These are phyloP conservation scores for Coniochaeta prunicola DNA, from an alignment of 2,329 filamentous ascomycete genomes.

Conservation along the genomic window DNA sequence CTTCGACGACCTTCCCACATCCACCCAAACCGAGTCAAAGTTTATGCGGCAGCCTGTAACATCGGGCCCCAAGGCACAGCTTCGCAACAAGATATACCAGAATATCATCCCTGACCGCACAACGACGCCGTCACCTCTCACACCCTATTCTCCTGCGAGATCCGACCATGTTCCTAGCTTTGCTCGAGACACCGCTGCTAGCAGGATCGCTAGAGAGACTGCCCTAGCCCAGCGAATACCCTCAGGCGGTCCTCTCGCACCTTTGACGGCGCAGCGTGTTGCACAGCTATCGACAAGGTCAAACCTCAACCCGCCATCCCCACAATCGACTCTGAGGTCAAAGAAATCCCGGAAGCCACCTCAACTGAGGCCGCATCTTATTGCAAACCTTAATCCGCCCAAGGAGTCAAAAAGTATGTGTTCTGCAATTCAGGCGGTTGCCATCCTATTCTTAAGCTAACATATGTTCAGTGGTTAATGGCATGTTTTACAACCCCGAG, in stretches of 20 bases:
- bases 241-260: conserved; percentile 43
- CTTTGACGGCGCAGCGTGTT: conserved; percentile 48
- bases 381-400: conserved; percentile 69
- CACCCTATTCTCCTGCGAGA: conserved; percentile 50
- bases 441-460: neutral
- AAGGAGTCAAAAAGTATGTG: conserved; percentile 74
- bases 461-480: conserved; percentile 64
- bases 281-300: conserved; percentile 43
- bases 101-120: conserved; percentile 47
- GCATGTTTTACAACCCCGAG: conserved; percentile 90
- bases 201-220: conserved; percentile 57
- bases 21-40: conserved; percentile 69
- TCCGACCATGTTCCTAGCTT: conserved; percentile 52
- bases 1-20: conserved; percentile 93
- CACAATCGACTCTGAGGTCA: conserved; percentile 36
- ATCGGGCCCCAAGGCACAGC: conserved; percentile 56
- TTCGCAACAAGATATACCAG: conserved; percentile 51
- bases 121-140: conserved; percentile 43
- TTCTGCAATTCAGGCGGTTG: neutral
- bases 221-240: conserved; percentile 52
- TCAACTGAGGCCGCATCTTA: conserved; percentile 74
- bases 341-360: conserved; percentile 51
- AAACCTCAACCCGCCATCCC: conserved; percentile 37
- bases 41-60: conserved; percentile 74
- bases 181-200: conserved; percentile 58